Evolutionary conservation across 768 basidiomycete genomes (phyloP).

Genomic region (Tulasnella sp.): DNA sequence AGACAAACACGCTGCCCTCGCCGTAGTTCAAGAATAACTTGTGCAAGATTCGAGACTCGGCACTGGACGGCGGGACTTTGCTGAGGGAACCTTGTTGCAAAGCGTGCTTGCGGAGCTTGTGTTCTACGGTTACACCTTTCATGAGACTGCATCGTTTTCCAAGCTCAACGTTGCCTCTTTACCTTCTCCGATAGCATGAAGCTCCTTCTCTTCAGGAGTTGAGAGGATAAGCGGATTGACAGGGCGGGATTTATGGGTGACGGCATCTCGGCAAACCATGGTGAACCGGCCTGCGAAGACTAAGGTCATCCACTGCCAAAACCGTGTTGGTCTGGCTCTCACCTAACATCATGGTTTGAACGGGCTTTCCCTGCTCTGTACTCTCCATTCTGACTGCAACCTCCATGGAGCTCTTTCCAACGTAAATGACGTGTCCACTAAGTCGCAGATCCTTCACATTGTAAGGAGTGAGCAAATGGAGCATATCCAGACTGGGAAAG

Average conservation of each 20-base stretch:
- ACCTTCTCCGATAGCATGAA: constrained; percentile 70
- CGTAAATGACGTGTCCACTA: constrained; percentile 77
- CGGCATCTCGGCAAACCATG: constrained; percentile 78
- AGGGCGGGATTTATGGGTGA: constrained; percentile 57
- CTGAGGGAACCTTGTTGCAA: constrained; percentile 58
- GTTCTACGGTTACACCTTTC: constrained; percentile 43
- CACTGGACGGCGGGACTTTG: constrained; percentile 67
- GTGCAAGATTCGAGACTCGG: constrained; percentile 67
- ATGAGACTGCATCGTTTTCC: not conserved
- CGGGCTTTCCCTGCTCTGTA: constrained; percentile 45
- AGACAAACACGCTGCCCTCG: not conserved
- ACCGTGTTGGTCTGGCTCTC: constrained; percentile 24
- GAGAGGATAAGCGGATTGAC: constrained; percentile 61
- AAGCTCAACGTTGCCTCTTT: constrained; percentile 32
- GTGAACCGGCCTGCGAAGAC: constrained; percentile 74
- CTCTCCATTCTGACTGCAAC: constrained; percentile 83
- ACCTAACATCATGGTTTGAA: constrained; percentile 68
- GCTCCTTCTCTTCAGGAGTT: constrained; percentile 58
- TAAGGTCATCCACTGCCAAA: not conserved
- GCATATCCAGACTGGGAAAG: constrained; percentile 58
- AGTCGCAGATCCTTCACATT: constrained; percentile 63
- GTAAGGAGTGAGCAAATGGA: constrained; percentile 45
- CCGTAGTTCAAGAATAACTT: constrained; percentile 61
- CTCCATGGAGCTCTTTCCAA: constrained; percentile 74
- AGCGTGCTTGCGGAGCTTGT: constrained; percentile 57